Percentiles rank a stretch among this genome's conserved stretches.
These are phyloP conservation scores for Trichosporon sp. DNA, from an alignment of 1,284 basidiomycete genomes.

Conservation along the genomic window DNA sequence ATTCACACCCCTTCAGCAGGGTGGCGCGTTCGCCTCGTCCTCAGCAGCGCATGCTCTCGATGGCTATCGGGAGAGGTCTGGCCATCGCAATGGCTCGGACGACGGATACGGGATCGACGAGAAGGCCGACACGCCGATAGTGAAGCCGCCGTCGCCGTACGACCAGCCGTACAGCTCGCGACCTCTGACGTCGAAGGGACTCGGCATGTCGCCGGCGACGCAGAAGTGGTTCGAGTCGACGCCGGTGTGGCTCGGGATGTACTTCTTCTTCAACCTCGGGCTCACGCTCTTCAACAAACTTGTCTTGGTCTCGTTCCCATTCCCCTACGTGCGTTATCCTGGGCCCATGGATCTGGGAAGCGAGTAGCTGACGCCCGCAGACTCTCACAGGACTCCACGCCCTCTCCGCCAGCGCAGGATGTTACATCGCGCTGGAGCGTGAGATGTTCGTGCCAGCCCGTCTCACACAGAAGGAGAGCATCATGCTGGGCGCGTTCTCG, in stretches of 20 bases:
- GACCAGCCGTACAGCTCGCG: slow-evolving; percentile 1
- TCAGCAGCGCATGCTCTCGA: not conserved
- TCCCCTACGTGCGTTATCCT: slow-evolving; percentile 62
- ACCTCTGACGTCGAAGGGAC: not conserved
- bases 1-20: not conserved
- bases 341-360: not conserved
- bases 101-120: not conserved
- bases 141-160: not conserved
- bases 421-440: slow-evolving; percentile 60
- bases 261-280: slow-evolving; percentile 82
- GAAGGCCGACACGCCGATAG: not conserved
- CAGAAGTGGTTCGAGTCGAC: slow-evolving; percentile 32
- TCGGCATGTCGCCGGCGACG: not conserved
- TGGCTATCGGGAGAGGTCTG: not conserved
- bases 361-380: slow-evolving; percentile 25
- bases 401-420: slow-evolving; percentile 75
- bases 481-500: slow-evolving; percentile 71
- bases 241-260: slow-evolving; percentile 66
- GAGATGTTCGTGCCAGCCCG: slow-evolving; percentile 62
- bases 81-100: not conserved
- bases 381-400: slow-evolving; percentile 81
- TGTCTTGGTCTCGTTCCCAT: slow-evolving; percentile 81
- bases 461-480: slow-evolving; percentile 58
- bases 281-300: slow-evolving; percentile 90
- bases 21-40: not conserved